These are phyloP conservation scores for Pseudozyma thailandica DNA, from an alignment of 1,284 basidiomycete species.

Conservation along the genomic window DNA sequence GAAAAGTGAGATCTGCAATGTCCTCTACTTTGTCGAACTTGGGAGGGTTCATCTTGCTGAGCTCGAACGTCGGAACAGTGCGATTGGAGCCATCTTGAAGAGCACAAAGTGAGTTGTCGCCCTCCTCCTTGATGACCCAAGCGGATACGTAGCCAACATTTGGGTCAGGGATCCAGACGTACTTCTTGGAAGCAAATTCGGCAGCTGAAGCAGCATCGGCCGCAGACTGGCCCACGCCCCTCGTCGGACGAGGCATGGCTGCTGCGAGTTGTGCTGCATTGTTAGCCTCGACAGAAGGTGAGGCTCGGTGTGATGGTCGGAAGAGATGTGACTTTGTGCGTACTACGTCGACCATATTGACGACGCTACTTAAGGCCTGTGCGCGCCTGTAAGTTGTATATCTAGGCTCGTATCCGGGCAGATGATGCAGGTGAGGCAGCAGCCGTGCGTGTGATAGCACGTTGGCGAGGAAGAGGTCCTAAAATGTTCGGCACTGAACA, in stretches of 20 bases:
- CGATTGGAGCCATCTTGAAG: slow-evolving; percentile 73
- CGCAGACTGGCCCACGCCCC: slow-evolving; percentile 57
- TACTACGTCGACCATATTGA: slow-evolving; percentile 48
- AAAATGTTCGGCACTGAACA: too few species aligned
- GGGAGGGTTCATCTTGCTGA: slow-evolving; percentile 79
- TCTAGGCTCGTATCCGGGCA: background rate
- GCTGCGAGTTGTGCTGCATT: slow-evolving; percentile 49
- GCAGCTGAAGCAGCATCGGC: slow-evolving; percentile 73
- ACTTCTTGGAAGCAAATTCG: slow-evolving; percentile 96
- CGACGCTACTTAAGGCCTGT: background rate
- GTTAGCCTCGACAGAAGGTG: slow-evolving; percentile 35
- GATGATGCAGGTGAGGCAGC: too few species aligned
- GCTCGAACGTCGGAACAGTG: slow-evolving; percentile 57
- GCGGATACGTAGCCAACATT: slow-evolving; percentile 88
- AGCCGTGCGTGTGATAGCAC: too few species aligned
- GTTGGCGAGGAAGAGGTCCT: too few species aligned
- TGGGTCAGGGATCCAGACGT: slow-evolving; percentile 93
- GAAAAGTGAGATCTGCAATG: slow-evolving; percentile 96
- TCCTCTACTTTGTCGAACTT: slow-evolving; percentile 98
- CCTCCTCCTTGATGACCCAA: slow-evolving; percentile 86
- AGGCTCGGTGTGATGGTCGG: slow-evolving; percentile 42
- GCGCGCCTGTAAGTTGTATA: background rate
- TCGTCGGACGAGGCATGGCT: slow-evolving; percentile 44
- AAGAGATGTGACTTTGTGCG: slow-evolving; percentile 53
- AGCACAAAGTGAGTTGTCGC: slow-evolving; percentile 74